Conservation (phyloP, 179 eudicot genomes). For the Patellifolia procumbens region DNA sequence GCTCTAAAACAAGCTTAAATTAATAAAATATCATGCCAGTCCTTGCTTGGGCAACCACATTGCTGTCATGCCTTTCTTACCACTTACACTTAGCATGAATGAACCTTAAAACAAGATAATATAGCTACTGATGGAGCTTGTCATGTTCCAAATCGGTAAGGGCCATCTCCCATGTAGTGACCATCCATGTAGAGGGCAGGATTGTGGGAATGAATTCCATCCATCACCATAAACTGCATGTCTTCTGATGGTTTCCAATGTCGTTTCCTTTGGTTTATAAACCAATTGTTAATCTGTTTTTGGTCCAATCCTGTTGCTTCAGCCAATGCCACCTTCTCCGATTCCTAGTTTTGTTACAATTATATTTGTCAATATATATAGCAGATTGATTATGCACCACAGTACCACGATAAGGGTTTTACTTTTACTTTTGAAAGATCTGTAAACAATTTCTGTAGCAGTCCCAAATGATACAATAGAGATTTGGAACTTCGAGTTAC, state of each 20-base stretch:
- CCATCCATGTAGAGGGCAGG: constrained; percentile 80
- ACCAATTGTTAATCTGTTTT: constrained; percentile 96
- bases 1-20: constrained; percentile 1
- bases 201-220: constrained; percentile 58
- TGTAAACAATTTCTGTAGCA: too few species aligned
- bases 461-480: too few species aligned
- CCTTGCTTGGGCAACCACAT: constrained; percentile 1
- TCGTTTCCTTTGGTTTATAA: constrained; percentile 86
- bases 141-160: constrained; percentile 62
- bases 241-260: constrained; percentile 99
- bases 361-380: background rate
- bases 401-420: too few species aligned
- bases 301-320: constrained; percentile 91
- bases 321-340: constrained; percentile 86
- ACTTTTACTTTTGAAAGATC: too few species aligned
- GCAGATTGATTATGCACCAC: too few species aligned
- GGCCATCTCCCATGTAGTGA: constrained; percentile 81
- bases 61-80: background rate
- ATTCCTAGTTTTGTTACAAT: constrained; percentile 48
- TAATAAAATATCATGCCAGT: constrained; percentile 15
- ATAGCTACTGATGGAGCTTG: too few species aligned
- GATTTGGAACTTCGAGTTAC: too few species aligned
- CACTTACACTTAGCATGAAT: background rate
- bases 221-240: constrained; percentile 92
- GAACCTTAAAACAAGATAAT: background rate